Evolutionary conservation across 129 eudicot species (phyloP).

Genomic region (Heracleum sosnowskyi): DNA sequence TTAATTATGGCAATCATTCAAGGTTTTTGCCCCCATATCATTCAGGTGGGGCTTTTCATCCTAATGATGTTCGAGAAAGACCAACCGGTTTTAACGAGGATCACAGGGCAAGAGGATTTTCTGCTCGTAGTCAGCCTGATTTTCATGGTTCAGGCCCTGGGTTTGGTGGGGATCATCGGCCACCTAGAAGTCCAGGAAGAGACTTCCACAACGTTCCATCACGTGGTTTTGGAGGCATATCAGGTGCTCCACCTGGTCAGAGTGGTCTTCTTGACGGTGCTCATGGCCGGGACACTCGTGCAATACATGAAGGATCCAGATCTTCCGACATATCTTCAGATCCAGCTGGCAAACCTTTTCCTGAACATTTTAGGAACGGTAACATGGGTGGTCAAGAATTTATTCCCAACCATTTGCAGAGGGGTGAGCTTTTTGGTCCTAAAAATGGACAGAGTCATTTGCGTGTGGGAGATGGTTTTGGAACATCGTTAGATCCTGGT

Average conservation of each 20-base stretch:
- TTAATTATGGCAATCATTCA: slow-evolving; percentile 33
- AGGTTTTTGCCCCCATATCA: slow-evolving; percentile 40
- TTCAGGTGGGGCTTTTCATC: slow-evolving; percentile 33
- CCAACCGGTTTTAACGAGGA: slow-evolving; percentile 16
- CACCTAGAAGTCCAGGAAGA: slow-evolving; percentile 52
- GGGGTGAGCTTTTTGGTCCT: slow-evolving; percentile 47
- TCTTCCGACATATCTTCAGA: slow-evolving; percentile 33
- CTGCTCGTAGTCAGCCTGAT: slow-evolving; percentile 24
- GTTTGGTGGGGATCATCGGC: slow-evolving; percentile 46
- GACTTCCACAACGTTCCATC: slow-evolving; percentile 37
- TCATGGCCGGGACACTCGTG: slow-evolving; percentile 45
- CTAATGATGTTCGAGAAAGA: slow-evolving; percentile 37
- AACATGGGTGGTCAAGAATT: slow-evolving; percentile 32
- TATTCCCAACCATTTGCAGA: slow-evolving; percentile 24
- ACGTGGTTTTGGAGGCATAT: slow-evolving; percentile 41
- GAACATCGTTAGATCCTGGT: not conserved
- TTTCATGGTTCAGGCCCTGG: slow-evolving; percentile 48
- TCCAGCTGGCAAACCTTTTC: slow-evolving; percentile 29
- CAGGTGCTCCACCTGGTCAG: slow-evolving; percentile 25
- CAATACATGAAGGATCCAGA: slow-evolving; percentile 45
- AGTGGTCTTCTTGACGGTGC: slow-evolving; percentile 23
- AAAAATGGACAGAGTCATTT: slow-evolving; percentile 36
- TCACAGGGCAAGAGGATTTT: not conserved
- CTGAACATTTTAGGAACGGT: slow-evolving; percentile 35
- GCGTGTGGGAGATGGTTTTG: slow-evolving; percentile 46